A percentile compares a stretch with the other conserved stretches of the same genome.
phyloP scores from a whole-genome alignment of 2,329 filamentous ascomycete species.

The Cytospora piceicola region DNA sequence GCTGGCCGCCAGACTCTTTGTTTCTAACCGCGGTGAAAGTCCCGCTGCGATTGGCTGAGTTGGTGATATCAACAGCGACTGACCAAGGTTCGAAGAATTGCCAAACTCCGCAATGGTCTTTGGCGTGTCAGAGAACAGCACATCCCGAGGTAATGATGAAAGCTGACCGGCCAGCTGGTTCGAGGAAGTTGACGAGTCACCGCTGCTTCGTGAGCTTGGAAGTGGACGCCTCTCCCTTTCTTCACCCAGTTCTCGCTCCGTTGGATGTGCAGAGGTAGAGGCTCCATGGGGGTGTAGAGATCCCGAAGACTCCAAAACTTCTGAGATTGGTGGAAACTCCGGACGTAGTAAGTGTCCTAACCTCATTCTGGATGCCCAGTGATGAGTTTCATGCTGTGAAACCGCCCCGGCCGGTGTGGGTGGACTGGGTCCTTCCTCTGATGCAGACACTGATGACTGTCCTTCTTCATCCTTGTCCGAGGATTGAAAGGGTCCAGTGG shows the following conservation, averaged over 20 bases:
- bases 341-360: not conserved
- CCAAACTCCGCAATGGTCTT: not conserved
- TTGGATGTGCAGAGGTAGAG: not conserved
- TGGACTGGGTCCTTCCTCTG: not conserved
- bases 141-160: not conserved
- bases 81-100: not conserved
- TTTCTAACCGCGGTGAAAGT: not conserved
- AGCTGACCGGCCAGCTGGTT: constrained; percentile 1
- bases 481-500: not conserved
- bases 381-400: not conserved
- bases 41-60: not conserved
- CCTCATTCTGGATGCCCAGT: not conserved
- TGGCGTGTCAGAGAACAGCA: not conserved
- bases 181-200: not conserved
- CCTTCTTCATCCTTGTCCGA: not conserved
- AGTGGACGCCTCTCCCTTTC: not conserved
- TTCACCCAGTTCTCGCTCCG: not conserved
- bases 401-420: not conserved
- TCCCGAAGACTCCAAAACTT: too few relatives aligned
- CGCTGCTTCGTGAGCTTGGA: not conserved
- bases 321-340: too few relatives aligned
- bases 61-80: not conserved
- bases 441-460: not conserved
- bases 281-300: not conserved
- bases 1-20: not conserved